Percentiles rank a stretch among this genome's conserved stretches.
Conservation (phyloP, 148 eudicot genomes). For the Chenopodium quinoa region DNA sequence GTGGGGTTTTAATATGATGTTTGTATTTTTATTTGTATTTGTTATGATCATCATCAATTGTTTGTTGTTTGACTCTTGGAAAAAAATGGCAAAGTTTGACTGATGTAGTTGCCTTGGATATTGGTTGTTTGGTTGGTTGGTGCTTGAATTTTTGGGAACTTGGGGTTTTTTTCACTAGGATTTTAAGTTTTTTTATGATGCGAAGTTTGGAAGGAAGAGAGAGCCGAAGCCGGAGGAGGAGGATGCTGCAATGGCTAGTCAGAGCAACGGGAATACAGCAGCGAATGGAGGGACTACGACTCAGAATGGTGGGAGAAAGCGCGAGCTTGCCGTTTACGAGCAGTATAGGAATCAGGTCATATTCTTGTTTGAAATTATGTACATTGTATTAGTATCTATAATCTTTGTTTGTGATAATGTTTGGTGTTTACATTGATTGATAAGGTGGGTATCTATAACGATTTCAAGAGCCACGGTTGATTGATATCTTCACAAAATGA, state of each 20-base stretch:
- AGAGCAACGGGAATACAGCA: conserved; percentile 40
- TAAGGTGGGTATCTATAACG: too few relatives aligned
- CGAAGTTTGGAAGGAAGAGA: conserved; percentile 96
- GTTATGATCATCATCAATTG: neutral
- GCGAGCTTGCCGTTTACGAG: conserved; percentile 82
- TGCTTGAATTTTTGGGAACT: conserved; percentile 25
- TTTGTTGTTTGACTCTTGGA: neutral
- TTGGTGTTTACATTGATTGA: too few relatives aligned
- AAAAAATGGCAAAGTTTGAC: neutral
- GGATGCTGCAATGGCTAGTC: conserved; percentile 33
- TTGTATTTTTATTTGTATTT: too few relatives aligned
- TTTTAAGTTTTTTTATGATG: conserved; percentile 87
- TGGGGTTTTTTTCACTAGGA: conserved; percentile 50
- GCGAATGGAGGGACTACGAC: conserved; percentile 36
- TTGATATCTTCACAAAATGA: too few relatives aligned
- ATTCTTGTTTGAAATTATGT: neutral
- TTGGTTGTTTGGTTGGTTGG: conserved; percentile 24
- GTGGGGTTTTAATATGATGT: neutral
- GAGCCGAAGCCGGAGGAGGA: conserved; percentile 36
- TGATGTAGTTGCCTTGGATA: conserved; percentile 9
- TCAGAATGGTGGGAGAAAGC: conserved; percentile 43
- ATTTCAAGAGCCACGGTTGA: too few relatives aligned
- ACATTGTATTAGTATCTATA: neutral
- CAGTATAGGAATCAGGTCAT: conserved; percentile 72
- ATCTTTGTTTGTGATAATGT: neutral